Conservation (phyloP, 2,329 filamentous ascomycete genomes). For the Trichothecium roseum region DNA sequence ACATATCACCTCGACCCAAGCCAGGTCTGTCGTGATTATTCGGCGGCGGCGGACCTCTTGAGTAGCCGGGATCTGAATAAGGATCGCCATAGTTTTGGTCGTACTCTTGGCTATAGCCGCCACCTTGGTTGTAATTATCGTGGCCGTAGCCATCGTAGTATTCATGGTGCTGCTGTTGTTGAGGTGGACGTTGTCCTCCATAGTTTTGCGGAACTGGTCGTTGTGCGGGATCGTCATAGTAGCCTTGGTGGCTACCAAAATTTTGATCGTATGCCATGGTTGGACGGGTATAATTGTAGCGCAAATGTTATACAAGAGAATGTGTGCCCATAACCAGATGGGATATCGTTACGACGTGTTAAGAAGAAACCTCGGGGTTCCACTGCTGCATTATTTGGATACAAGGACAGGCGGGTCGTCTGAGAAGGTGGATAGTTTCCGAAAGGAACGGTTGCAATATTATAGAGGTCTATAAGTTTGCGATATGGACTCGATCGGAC, state of each 20-base stretch:
- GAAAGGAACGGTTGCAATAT: neutral
- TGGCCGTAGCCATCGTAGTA: constrained; percentile 36
- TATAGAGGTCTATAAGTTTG: neutral
- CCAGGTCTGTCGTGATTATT: constrained; percentile 9
- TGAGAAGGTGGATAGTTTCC: too few species aligned
- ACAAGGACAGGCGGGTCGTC: too few species aligned
- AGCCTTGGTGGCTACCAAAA: constrained; percentile 24
- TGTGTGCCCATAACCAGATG: neutral
- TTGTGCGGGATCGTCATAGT: constrained; percentile 35
- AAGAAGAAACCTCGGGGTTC: too few species aligned
- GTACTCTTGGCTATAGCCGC: constrained; percentile 23
- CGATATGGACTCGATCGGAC: too few species aligned
- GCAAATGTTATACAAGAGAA: neutral
- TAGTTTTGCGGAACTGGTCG: constrained; percentile 25
- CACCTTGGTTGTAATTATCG: constrained; percentile 22
- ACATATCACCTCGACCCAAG: constrained; percentile 30
- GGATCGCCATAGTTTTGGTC: constrained; percentile 28
- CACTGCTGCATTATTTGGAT: too few species aligned
- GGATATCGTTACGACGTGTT: too few species aligned
- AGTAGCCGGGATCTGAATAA: constrained; percentile 35
- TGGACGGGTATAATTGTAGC: neutral
- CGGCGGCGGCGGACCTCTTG: constrained; percentile 27
- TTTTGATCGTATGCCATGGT: constrained; percentile 42
- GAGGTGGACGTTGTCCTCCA: constrained; percentile 12
- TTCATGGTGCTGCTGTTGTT: constrained; percentile 31